Base-by-base conservation (phyloP, 495 filamentous ascomycete species). In the Polyplosphaeria fusca region DNA sequence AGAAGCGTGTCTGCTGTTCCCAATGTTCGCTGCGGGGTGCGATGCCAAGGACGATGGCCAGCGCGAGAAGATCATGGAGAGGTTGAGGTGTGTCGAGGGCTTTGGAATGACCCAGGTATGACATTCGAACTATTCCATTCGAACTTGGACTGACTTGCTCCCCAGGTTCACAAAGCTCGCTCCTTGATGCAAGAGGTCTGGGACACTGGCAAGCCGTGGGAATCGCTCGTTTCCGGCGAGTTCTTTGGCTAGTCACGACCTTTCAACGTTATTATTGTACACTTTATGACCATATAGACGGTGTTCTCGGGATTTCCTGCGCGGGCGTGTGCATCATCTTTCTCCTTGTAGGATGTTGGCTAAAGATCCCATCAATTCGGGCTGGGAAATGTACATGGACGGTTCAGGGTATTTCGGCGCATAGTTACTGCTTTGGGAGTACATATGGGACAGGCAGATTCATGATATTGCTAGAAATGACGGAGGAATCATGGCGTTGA, bases 11-110 rank as follows among this genome's bases (percentile, higher is more conserved):
- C 74, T 89, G 4, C 66, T 95, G 42, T 91, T 94, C 49, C 89
- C 89, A 0, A 79, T 94, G 70, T 93, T 94, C 69, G 87, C 86
- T 7, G 89, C 88, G 4, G 89, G 89, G 1, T 91, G 87, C 64
- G 88, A 93, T 64, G 81, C 83, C 2, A 67, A 72, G 41, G 77
- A 84, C 41, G 54, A 70, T 24, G 66, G 67, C 11, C 80, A 86
- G 49, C 73, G 84, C 32, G 64, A 71, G 19, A 78, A 82, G 55
- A 83, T 91, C 16, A 73, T 88, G 62, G 78, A 82, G 58, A 72
- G 89, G 43, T 76, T 95, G 68, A 76, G 78, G 66, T 77, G 77
- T 40, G 76, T 91, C 18, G 89, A 93, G 71, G 79, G 80, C 24
- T 82, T 81, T 52, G 89, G 89, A 0, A 82, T 95, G 81, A 87